These are phyloP conservation scores for Globisporangium yorkense DNA, from an alignment of 352 stramenopile species.

Conservation along the genomic window DNA sequence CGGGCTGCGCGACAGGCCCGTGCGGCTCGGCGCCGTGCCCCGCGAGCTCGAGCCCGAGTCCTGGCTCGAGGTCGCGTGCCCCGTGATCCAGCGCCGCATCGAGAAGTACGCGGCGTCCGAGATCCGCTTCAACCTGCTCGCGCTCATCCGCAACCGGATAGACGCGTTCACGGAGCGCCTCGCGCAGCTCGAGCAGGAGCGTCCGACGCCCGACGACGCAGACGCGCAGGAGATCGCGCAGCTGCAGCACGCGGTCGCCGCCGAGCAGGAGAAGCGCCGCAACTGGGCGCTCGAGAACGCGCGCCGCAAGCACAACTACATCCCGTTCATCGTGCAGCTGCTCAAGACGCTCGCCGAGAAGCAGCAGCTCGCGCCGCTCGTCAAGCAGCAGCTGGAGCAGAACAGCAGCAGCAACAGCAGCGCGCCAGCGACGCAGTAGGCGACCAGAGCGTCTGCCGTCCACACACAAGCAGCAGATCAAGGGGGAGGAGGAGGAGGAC, in stretches of 20 bases:
- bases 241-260: conserved; percentile 42
- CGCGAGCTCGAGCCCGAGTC: conserved; percentile 22
- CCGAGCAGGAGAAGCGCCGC: conserved; percentile 63
- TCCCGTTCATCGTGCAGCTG: conserved; percentile 93
- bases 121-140: conserved; percentile 97
- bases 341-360: conserved; percentile 90
- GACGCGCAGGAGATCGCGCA: conserved; percentile 27
- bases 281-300: conserved; percentile 89
- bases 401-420: conserved; percentile 10
- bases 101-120: conserved; percentile 84
- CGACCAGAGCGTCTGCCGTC: neutral
- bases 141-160: conserved; percentile 84
- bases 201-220: conserved; percentile 31
- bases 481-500: too few species aligned
- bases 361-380: conserved; percentile 76
- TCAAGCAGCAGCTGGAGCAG: conserved; percentile 57
- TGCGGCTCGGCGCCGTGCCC: conserved; percentile 73
- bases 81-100: conserved; percentile 93
- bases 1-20: conserved; percentile 87
- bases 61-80: conserved; percentile 88
- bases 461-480: neutral
- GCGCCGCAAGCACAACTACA: conserved; percentile 95
- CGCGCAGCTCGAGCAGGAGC: conserved; percentile 20
- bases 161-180: conserved; percentile 46
- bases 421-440: too few species aligned